phyloP scores from a whole-genome alignment of 352 stramenopile species.

The Globisporangium recalcitrans region DNA sequence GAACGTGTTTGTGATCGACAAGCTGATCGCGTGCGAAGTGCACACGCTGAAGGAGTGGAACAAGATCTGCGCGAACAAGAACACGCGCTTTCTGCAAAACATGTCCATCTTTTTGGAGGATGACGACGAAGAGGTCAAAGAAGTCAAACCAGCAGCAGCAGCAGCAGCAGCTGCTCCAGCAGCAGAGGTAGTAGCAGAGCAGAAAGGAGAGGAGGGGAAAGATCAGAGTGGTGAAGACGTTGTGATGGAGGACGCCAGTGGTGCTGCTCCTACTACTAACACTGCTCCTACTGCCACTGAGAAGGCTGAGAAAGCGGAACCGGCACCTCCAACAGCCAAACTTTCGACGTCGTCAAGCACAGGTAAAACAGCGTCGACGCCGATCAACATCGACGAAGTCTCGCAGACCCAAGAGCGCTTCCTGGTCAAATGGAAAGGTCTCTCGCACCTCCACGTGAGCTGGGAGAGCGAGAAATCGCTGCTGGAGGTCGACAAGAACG shows the following conservation, averaged over 20 bases:
- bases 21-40: slow-evolving; percentile 68
- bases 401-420: slow-evolving; percentile 56
- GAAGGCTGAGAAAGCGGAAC: slow-evolving; percentile 5
- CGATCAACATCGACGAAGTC: slow-evolving; percentile 14
- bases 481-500: slow-evolving; percentile 78
- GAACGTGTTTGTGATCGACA: slow-evolving; percentile 83
- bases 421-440: slow-evolving; percentile 87
- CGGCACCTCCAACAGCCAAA: neutral
- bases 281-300: neutral
- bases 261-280: neutral
- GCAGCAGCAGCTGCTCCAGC: neutral
- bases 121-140: slow-evolving; percentile 22
- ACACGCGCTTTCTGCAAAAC: slow-evolving; percentile 69
- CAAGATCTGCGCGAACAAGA: slow-evolving; percentile 67
- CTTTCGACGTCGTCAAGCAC: neutral
- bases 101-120: slow-evolving; percentile 78
- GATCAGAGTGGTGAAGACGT: slow-evolving; percentile 2
- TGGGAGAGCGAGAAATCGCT: slow-evolving; percentile 87
- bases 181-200: neutral
- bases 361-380: slow-evolving; percentile 3
- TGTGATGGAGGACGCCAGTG: slow-evolving; percentile 3
- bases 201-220: slow-evolving; percentile 9
- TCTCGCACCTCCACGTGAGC: slow-evolving; percentile 88
- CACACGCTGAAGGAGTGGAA: slow-evolving; percentile 79
- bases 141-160: neutral